These are phyloP conservation scores for Neurospora sp. DNA, from an alignment of 495 filamentous ascomycete genomes.

Conservation along the genomic window DNA sequence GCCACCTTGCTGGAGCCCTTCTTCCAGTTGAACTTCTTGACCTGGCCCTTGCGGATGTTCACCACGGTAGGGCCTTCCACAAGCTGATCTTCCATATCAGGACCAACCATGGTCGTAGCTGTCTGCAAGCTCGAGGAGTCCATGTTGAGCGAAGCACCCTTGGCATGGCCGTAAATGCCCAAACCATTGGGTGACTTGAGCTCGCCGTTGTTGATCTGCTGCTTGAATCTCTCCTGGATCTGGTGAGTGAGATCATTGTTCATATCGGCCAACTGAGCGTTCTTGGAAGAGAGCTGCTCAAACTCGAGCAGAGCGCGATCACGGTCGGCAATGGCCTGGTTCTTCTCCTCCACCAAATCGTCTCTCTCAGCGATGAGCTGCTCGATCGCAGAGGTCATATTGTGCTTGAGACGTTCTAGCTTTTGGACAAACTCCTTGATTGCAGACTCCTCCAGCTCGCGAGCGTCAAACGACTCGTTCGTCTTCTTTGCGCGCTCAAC, in stretches of 20 bases:
- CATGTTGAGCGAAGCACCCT: constrained; percentile 54
- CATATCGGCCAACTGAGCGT: constrained; percentile 82
- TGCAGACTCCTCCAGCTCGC: constrained; percentile 71
- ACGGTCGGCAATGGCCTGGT: constrained; percentile 64
- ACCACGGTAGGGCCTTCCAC: constrained; percentile 79
- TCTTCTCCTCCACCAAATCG: constrained; percentile 70
- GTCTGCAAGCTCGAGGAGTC: constrained; percentile 29
- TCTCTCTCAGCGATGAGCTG: constrained; percentile 74
- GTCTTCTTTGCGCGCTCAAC: constrained; percentile 59
- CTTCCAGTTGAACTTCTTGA: constrained; percentile 98
- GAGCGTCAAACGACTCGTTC: constrained; percentile 60
- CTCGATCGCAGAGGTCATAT: constrained; percentile 67
- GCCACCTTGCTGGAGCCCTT: constrained; percentile 87
- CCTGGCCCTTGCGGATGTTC: constrained; percentile 82
- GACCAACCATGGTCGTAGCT: constrained; percentile 41
- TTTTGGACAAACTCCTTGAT: constrained; percentile 82
- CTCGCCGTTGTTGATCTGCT: constrained; percentile 49
- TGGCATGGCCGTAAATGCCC: constrained; percentile 71
- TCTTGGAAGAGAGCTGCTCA: constrained; percentile 86
- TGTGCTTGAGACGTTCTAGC: constrained; percentile 75
- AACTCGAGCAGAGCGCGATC: constrained; percentile 92
- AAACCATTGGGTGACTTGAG: constrained; percentile 60
- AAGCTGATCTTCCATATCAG: constrained; percentile 57
- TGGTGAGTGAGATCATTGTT: constrained; percentile 92
- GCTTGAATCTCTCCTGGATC: constrained; percentile 87